Base-by-base conservation (phyloP, 2,329 filamentous ascomycete species). In the Didymella pomorum region DNA sequence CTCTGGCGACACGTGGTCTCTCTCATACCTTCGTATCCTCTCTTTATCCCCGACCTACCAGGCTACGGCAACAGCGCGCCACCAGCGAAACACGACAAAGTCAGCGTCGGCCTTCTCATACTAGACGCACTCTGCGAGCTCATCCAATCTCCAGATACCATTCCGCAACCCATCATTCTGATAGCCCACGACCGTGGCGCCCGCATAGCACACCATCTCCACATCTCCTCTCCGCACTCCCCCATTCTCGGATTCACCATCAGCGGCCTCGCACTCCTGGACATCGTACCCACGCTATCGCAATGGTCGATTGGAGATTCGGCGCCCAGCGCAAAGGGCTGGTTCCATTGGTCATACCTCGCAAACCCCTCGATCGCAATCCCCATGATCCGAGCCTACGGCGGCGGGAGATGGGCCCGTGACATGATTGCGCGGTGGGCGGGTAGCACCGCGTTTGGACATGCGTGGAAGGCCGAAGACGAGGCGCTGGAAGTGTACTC, bases 271-370 rank as follows among this genome's bases (percentile, higher is more conserved):
- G 64, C 61, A 35, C 31, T 75, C 11, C 67, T 74, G 2, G 72
- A 74, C 20, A 73, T 75, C n/a, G 71, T 80, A 35, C 85, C 84
- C 2, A 86, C 84, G 1, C 76, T 83, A 16, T 78, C 79, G 10
- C 86, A 86, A 81, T 87, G 81, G 72, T 71, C 72, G 47, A 70
- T 77, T 5, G 65, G 77, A 5, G 69, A 72, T 0, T 81, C 84
- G 1, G 57, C 58, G 1, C 63, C 64, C 57, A 80, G 82, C 1
- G 76, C 74, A 31, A 60, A 61, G 11, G 77, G 79, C 0, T 86
- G 85, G 67, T 86, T 82, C 64, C 84, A 87, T 70, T 87, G 85
- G 84, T 85, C 84, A 53, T 82, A 86, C 61, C 77, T 87, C 26
- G 83, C 85, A 9, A 85, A 87, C 65, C 68, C 73, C 1, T 72